These are phyloP conservation scores for Podaxis rugospora DNA, from an alignment of 768 basidiomycete species.

Conservation along the genomic window DNA sequence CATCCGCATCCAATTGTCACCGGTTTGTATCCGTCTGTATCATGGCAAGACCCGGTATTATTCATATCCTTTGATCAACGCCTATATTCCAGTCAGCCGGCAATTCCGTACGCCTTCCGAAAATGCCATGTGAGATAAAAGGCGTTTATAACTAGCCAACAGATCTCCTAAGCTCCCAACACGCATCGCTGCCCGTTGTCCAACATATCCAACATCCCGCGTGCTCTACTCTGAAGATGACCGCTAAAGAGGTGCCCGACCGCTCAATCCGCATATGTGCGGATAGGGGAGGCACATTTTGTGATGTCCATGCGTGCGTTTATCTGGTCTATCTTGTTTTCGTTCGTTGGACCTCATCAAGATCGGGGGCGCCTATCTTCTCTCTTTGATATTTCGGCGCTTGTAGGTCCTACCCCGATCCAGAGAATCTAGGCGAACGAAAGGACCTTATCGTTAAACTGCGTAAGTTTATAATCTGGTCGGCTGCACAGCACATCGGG, in stretches of 20 bases:
- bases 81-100: not conserved
- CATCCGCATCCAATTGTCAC: not conserved
- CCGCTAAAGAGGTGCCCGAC: constrained; percentile 45
- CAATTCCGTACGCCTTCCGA: constrained; percentile 8
- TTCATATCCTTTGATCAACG: not conserved
- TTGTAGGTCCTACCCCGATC: constrained; percentile 69
- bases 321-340: not conserved
- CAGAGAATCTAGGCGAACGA: constrained; percentile 50
- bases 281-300: constrained; percentile 90
- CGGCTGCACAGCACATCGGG: not conserved
- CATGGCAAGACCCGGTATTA: not conserved
- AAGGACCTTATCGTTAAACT: constrained; percentile 91
- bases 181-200: not conserved
- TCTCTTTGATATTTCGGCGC: not conserved
- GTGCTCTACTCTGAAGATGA: not conserved
- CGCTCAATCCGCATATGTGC: constrained; percentile 82
- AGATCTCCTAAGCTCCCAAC: no score
- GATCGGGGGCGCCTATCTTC: not conserved
- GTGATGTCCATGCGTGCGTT: constrained; percentile 79
- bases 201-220: not conserved
- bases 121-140: constrained; percentile 1
- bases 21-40: not conserved
- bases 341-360: not conserved
- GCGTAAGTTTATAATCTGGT: constrained; percentile 38
- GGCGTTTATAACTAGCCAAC: not conserved